Evolutionary conservation across 345 rosid genomes (phyloP), one percentile per base, ranked within the genome.

Genomic region (Bruguiera sexangula): DNA sequence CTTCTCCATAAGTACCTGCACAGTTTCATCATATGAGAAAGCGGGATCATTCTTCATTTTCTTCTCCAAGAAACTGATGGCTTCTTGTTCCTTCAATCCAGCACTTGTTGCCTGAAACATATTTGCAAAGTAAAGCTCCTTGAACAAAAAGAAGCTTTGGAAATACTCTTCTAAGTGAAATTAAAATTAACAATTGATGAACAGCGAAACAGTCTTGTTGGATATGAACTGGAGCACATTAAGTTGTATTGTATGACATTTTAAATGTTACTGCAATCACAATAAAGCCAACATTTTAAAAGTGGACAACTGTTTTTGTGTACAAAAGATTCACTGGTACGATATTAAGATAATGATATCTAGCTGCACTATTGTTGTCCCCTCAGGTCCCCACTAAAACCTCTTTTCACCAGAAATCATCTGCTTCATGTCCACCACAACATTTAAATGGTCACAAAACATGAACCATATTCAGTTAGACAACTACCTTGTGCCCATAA

Each of bases 21-120:
- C 99, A 2, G 98, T 96, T 84, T 96, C 98, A 53, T 88, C 91
- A 52, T 84, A 95, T 1, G 99, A 73, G 75, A 92, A 87, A 11
- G 85, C 76, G 53, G 96, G 97, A 68, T 92, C 93, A 77, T 87
- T 93, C 83, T 92, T 95, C 99, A 95, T 90, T 79, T 95, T 95
- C 88, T 95, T 96, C 79, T 96, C 99, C 87, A 96, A 77, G 85
- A 96, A 96, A 81, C 90, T 96, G 73, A 96, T 88, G 36, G 99
- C 98, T 82, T 96, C 99, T 79, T 96, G 99, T 72, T 96, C 99
- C 79, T 92, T 96, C 66, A 87, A 81, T 68, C 99, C 99, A 75
- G 97, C 98, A 73, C 99, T 92, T 32, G 99, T 96, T 59, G 98
- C 99, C 98, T 96, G 84, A 51, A 85, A 50, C 30, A 70, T 21